Base-by-base conservation (phyloP, 495 filamentous ascomycete genomes). In the Talaromyces nanjingensis region DNA sequence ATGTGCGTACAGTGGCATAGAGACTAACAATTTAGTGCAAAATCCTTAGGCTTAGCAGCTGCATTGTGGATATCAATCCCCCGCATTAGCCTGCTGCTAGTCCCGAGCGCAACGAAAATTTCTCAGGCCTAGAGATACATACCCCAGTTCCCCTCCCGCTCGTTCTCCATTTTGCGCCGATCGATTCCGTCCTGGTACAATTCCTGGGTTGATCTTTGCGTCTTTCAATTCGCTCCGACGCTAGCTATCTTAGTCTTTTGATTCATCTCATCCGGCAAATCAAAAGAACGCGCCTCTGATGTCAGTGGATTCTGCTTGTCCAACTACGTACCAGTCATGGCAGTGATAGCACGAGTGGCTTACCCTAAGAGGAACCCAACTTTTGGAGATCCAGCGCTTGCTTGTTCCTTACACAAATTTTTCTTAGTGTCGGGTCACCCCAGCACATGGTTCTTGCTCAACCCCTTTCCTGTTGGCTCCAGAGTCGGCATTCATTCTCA, bases 141-240 rank as follows among this genome's bases (percentile, higher is more conserved):
- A 55, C 52, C 56, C 56, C 27, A 59, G 27, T 22, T 24, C 31
- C 27, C 56, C 31, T 25, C 31, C 56, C 56, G 56, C 56, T 59
- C 56, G 14, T 34, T 11, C 56, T 34, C 31, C 31, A 34, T 59
- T 59, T 37, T 33, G 14, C 18, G 56, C 31, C 31, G 56, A 59
- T 59, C 56, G 12, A 59, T 59, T 14, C 56, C 29, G 9, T 34
- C 14, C 56, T 34, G 22, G 56, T 33, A 33, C 27, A 37, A 12
- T 14, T 33, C 29, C 6, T 31, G 24, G 27, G 56, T 20, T 59
- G 56, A 59, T 59, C 56, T 24, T 59, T 59, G 27, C 56, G 56
- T 37, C 18, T 59, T 59, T 59, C 27, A 59, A 29, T 59, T 37
- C 31, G 56, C 31, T 33, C 56, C 56, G 56, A 37, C 56, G 56